phyloP scores from a whole-genome alignment of 2,329 filamentous ascomycete species.

The Mycogone perniciosa region DNA sequence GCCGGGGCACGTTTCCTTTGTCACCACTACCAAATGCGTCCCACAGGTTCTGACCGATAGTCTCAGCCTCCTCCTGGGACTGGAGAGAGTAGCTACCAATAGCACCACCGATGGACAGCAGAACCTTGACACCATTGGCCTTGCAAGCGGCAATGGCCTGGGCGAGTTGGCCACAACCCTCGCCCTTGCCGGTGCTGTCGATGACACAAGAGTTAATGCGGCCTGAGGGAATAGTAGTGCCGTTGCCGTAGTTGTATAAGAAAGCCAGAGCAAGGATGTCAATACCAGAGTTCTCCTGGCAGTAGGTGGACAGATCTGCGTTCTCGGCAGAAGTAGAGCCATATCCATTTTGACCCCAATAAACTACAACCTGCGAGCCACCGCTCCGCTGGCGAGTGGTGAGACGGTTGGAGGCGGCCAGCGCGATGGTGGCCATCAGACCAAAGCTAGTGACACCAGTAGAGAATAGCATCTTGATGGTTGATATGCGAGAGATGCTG shows the following conservation, averaged over 20 bases:
- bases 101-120: conserved; percentile 16
- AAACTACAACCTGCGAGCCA: conserved; percentile 26
- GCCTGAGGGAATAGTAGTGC: conserved; percentile 31
- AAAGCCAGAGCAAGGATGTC: conserved; percentile 39
- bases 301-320: conserved; percentile 33
- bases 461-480: conserved; percentile 12
- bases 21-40: conserved; percentile 15
- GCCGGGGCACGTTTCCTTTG: conserved; percentile 11
- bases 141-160: conserved; percentile 19
- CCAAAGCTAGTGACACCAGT: conserved; percentile 12
- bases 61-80: conserved; percentile 16
- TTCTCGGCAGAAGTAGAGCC: conserved; percentile 22
- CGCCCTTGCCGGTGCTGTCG: conserved; percentile 24
- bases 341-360: conserved; percentile 26
- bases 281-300: conserved; percentile 30
- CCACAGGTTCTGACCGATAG: conserved; percentile 19
- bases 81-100: conserved; percentile 15
- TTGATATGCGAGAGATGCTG: background rate
- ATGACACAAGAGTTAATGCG: conserved; percentile 34
- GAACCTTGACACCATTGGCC: conserved; percentile 17
- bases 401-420: conserved; percentile 9
- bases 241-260: conserved; percentile 33
- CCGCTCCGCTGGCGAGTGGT: conserved; percentile 8
- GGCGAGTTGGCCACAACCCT: conserved; percentile 19
- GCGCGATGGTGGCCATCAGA: conserved; percentile 14